Base-by-base conservation (phyloP, 2,329 filamentous ascomycete species). In the Triangularia verruculosa region DNA sequence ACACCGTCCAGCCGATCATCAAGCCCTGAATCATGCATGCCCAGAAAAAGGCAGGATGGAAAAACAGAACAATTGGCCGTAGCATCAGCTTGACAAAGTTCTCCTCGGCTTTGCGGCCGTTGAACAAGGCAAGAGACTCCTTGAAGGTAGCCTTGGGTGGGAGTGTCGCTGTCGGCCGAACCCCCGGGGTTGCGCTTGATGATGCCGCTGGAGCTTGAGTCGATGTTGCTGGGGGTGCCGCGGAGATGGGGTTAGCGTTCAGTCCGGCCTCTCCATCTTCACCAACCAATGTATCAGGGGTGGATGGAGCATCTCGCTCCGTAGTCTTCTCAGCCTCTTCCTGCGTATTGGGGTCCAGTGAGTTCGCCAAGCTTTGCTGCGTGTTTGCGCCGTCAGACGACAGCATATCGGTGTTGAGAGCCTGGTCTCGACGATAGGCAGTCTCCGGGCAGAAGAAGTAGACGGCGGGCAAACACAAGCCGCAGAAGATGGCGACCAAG, bases 1-100 rank as follows among this genome's bases (percentile, higher is more conserved):
- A 92, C 15, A 97, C 91, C 1, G 93, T 96, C 93, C 94, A 98
- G 68, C 93, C 94, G 72, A 97, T 97, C 72, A 97, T 86, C 4
- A 91, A 86, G 15, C 93, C 93, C 81, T 97, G 93, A 57, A 93
- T 91, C 3, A 97, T 80, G 71, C 81, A 82, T 24, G 81, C 82
- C 91, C 92, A 97, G 47, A 96, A 76, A 69, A 97, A 92, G 7
- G 91, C 91, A 0, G 93, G 93, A 73, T 97, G 93, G 6, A 90
- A 75, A 70, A 96, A 89, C 0, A 97, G 83, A 0, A 91, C 91
- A 60, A 97, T 88, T 0, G 93, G 94, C 2, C 93, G 85, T n/a
- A 88, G 72, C 15, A 86, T 72, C 7, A 89, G 78, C 65, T 85
- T 84, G 76, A 79, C 81, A 76, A 94, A 94, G 56, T 78, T 81